Conservation (phyloP, 176 grass and related monocot genomes). For the Eragrostis curvula region DNA sequence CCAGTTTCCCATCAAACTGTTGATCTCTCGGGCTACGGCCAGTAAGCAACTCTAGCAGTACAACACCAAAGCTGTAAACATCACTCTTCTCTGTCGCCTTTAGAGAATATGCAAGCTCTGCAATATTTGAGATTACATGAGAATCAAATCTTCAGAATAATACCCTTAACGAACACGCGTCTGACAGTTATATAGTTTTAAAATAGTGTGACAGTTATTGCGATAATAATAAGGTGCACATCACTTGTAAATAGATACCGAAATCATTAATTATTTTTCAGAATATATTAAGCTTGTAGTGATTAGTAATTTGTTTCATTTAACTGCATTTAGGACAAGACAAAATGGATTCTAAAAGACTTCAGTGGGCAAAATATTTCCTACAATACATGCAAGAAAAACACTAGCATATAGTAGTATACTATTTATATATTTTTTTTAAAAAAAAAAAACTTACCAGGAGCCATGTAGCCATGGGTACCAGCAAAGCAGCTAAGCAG, state of each 20-base stretch:
- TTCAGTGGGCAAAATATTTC: slow-evolving; percentile 2
- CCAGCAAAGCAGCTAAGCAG: slow-evolving; percentile 65
- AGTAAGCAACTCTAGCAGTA: slow-evolving; percentile 75
- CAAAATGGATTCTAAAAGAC: slow-evolving; percentile 3
- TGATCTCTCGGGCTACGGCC: slow-evolving; percentile 47
- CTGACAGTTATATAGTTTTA: slow-evolving; percentile 15
- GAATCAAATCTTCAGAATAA: slow-evolving; percentile 15
- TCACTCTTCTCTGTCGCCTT: slow-evolving; percentile 66
- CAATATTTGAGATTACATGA: slow-evolving; percentile 29
- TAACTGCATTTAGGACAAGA: not conserved
- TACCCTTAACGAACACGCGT: slow-evolving; percentile 6
- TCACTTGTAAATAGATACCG: not conserved
- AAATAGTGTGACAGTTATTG: not conserved
- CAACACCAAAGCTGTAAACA: slow-evolving; percentile 59
- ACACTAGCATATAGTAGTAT: slow-evolving; percentile 5
- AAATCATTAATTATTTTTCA: not conserved
- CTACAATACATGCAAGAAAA: slow-evolving; percentile 18
- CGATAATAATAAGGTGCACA: not conserved
- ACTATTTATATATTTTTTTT: too few species aligned
- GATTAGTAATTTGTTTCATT: not conserved
- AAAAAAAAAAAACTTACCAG: slow-evolving; percentile 61
- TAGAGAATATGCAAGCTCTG: slow-evolving; percentile 73
- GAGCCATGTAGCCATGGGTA: slow-evolving; percentile 81
- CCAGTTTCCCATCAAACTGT: slow-evolving; percentile 46
- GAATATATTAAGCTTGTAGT: not conserved